phyloP scores from a whole-genome alignment of 345 rosid genomes.

The Eucalyptus curtisii region DNA sequence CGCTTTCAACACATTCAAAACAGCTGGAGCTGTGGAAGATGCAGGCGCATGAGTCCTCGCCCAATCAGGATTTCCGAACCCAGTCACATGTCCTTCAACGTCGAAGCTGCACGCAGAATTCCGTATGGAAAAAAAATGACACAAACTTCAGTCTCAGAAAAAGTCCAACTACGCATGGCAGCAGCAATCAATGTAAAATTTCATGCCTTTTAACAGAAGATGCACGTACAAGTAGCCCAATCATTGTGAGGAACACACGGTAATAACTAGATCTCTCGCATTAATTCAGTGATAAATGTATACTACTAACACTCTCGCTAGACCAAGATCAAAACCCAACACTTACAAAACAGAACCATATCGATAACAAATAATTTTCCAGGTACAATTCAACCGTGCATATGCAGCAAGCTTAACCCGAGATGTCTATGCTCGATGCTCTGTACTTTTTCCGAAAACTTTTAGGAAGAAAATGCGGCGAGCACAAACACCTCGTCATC shows the following conservation, averaged over 20 bases:
- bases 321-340: not conserved
- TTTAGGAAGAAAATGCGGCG: not conserved
- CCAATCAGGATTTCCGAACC: slow-evolving; percentile 97
- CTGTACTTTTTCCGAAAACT: accelerated
- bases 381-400: not conserved
- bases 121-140: not conserved
- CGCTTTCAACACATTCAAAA: slow-evolving; percentile 42
- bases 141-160: not conserved
- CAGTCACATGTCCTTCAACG: slow-evolving; percentile 64
- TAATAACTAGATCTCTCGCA: not conserved
- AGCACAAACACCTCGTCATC: not conserved
- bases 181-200: not conserved
- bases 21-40: slow-evolving; percentile 56
- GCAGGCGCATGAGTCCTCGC: slow-evolving; percentile 66
- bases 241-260: not conserved
- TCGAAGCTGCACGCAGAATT: slow-evolving; percentile 44
- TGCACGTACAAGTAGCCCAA: not conserved
- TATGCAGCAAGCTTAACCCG: not conserved
- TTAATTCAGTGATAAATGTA: not conserved
- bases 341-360: not conserved
- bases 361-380: not conserved
- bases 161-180: not conserved
- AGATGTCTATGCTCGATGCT: not conserved
- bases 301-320: not conserved
- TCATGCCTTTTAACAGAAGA: not conserved